phyloP scores from a whole-genome alignment of 768 basidiomycete species.

The Psilocybe sp. region DNA sequence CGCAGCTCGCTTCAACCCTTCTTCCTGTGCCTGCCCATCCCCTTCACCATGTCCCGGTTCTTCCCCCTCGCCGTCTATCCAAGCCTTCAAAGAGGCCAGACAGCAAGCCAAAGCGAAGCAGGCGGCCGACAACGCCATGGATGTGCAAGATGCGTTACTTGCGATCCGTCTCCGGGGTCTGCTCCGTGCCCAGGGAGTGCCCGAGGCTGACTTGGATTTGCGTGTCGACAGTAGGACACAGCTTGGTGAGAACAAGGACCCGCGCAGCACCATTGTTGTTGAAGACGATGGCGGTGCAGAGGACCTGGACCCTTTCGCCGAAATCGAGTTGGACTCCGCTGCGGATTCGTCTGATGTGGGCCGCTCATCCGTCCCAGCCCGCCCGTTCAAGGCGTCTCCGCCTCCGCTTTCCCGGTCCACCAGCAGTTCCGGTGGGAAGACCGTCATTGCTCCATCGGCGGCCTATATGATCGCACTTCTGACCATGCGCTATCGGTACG shows the following conservation, averaged over 20 bases:
- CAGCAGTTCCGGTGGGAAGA: not conserved
- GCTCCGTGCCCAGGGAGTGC: conserved; percentile 18
- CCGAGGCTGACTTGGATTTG: conserved; percentile 15
- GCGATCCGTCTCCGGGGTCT: conserved; percentile 19
- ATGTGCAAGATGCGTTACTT: conserved; percentile 23
- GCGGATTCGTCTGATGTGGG: not conserved
- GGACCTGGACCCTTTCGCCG: not conserved
- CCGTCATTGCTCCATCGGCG: conserved; percentile 8
- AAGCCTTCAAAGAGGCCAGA: not conserved
- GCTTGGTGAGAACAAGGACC: not conserved
- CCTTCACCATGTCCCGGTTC: too few relatives aligned
- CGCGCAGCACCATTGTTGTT: not conserved
- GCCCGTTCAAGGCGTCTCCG: conserved; percentile 8
- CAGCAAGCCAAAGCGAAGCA: not conserved
- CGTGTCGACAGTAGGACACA: not conserved
- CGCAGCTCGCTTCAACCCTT: not conserved
- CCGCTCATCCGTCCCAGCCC: not conserved
- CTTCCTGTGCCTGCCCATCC: too few relatives aligned
- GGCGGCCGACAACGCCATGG: conserved; percentile 5
- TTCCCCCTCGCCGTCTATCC: not conserved
- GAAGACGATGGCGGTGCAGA: not conserved
- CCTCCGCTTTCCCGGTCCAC: conserved; percentile 9
- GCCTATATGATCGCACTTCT: conserved; percentile 21
- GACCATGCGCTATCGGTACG: conserved; percentile 17
- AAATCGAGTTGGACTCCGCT: not conserved